These are phyloP conservation scores for Ilyonectria sp. DNA, from an alignment of 2,329 filamentous ascomycete genomes.

Conservation along the genomic window DNA sequence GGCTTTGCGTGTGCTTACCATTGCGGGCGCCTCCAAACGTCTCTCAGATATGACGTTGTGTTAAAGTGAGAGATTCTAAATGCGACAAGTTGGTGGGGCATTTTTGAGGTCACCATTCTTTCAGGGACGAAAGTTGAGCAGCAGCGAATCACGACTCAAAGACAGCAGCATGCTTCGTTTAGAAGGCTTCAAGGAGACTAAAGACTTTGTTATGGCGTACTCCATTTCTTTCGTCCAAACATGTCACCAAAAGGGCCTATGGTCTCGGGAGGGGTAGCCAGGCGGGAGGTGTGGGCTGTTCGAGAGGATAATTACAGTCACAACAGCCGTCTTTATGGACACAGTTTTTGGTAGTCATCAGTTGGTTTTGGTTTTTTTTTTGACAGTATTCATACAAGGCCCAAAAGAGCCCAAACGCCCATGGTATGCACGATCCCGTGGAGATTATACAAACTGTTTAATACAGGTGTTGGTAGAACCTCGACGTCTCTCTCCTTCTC, in stretches of 20 bases:
- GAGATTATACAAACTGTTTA: conserved; percentile 52
- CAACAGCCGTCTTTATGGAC: not conserved
- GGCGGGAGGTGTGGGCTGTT: not conserved
- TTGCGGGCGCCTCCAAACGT: conserved; percentile 31
- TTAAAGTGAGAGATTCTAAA: conserved; percentile 41
- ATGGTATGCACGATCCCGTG: conserved; percentile 51
- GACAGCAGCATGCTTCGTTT: not conserved
- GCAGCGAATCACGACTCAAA: not conserved
- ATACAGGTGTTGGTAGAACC: conserved; percentile 47
- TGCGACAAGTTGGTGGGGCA: conserved; percentile 27
- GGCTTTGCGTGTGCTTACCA: conserved; percentile 43
- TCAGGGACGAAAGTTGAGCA: conserved; percentile 2
- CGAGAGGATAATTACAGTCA: not conserved
- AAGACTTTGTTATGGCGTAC: not conserved
- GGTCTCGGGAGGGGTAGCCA: not conserved
- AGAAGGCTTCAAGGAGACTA: too few relatives aligned
- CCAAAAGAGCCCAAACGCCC: conserved; percentile 52
- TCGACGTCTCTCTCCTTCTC: conserved; percentile 33
- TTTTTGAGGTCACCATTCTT: conserved; percentile 16
- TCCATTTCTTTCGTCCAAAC: not conserved
- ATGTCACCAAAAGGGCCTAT: not conserved
- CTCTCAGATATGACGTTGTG: conserved; percentile 44
- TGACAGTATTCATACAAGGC: conserved; percentile 50
- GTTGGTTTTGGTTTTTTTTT: conserved; percentile 31
- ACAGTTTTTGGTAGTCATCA: conserved; percentile 13